phyloP scores from a whole-genome alignment of 805 yeast species.

The Pichia kluyveri region DNA sequence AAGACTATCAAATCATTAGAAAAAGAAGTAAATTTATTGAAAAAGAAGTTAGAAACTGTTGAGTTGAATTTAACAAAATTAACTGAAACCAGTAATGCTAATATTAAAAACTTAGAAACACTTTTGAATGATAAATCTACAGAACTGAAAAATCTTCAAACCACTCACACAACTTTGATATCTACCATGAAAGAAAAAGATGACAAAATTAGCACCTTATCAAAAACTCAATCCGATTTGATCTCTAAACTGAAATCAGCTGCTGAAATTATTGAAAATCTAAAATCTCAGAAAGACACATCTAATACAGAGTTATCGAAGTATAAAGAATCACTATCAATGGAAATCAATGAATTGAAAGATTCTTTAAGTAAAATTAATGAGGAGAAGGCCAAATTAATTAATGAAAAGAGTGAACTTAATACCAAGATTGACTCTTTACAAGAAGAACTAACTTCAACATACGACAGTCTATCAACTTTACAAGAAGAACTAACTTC shows the following conservation, averaged over 20 bases:
- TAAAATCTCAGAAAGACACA: slow-evolving; percentile 18
- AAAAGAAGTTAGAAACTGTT: slow-evolving; percentile 28
- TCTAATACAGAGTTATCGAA: slow-evolving; percentile 11
- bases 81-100: slow-evolving; percentile 16
- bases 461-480: slow-evolving; percentile 13
- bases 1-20: slow-evolving; percentile 33
- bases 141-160: slow-evolving; percentile 16
- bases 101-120: slow-evolving; percentile 16
- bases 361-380: background rate
- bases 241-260: slow-evolving; percentile 18
- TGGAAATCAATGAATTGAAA: slow-evolving; percentile 1
- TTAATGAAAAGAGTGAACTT: slow-evolving; percentile 11
- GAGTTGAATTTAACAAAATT: slow-evolving; percentile 20
- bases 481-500: slow-evolving; percentile 17
- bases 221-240: slow-evolving; percentile 15
- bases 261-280: slow-evolving; percentile 19
- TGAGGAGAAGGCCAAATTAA: slow-evolving; percentile 15
- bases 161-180: slow-evolving; percentile 21
- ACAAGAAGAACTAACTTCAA: slow-evolving; percentile 16
- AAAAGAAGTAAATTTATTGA: slow-evolving; percentile 28
- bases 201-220: slow-evolving; percentile 17
- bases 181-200: slow-evolving; percentile 16
- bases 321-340: background rate
- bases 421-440: slow-evolving; percentile 5
- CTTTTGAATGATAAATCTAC: slow-evolving; percentile 9